A percentile compares a stretch with the other conserved stretches of the same genome.
phyloP scores from a whole-genome alignment of 148 eudicot species.

The Tetragonia tetragonoides region DNA sequence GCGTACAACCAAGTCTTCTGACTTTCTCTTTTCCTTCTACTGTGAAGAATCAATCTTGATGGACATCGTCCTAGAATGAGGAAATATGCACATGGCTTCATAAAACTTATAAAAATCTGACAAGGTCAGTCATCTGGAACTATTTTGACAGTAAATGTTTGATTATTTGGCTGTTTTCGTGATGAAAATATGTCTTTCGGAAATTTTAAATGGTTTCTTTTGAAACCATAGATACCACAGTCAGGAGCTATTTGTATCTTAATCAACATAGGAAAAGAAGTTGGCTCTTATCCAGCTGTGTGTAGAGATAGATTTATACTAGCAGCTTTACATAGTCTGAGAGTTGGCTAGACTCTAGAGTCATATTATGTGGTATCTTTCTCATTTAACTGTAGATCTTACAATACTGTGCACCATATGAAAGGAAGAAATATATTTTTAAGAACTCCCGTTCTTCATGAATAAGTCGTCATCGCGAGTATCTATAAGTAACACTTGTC shows the following conservation, averaged over 20 bases:
- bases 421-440: neutral
- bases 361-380: neutral
- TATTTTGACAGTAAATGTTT: constrained; percentile 3
- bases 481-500: neutral
- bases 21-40: constrained; percentile 22
- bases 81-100: constrained; percentile 79
- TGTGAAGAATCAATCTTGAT: constrained; percentile 77
- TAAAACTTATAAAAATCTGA: constrained; percentile 73
- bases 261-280: neutral
- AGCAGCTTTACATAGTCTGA: neutral
- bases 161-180: neutral
- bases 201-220: neutral
- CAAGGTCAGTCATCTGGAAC: constrained; percentile 55
- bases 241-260: neutral
- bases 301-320: neutral
- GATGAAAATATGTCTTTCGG: no score
- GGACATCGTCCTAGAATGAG: constrained; percentile 85
- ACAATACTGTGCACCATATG: neutral
- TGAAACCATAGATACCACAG: neutral
- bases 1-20: neutral
- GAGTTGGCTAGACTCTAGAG: neutral
- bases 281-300: neutral
- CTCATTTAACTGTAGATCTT: neutral
- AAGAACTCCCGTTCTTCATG: neutral
- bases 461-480: neutral